Percentiles rank a stretch among this genome's conserved stretches.
Conservation (phyloP, 768 basidiomycete species). For the Chlorophyllum brunneum region DNA sequence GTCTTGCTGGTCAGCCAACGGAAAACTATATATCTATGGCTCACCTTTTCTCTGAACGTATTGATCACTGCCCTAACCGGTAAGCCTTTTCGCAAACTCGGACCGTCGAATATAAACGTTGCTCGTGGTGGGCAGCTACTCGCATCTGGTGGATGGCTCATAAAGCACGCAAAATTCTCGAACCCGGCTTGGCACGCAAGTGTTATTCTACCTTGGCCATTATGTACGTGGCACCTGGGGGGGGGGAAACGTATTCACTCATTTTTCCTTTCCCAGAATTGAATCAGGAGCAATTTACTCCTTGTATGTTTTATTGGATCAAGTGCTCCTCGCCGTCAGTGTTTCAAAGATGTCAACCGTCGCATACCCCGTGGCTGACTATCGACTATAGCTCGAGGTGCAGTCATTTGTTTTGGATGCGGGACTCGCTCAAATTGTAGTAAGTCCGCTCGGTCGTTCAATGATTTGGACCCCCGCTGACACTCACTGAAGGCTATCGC, state of each 20-base stretch:
- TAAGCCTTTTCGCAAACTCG: constrained; percentile 11
- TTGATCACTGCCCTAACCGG: constrained; percentile 31
- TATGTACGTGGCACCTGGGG: constrained; percentile 25
- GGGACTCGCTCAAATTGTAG: constrained; percentile 22
- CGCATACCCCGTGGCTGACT: background rate
- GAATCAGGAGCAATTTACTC: too few species aligned
- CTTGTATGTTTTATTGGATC: constrained; percentile 8
- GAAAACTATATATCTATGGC: constrained; percentile 28
- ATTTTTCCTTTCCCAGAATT: constrained; percentile 20
- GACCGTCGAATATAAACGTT: background rate
- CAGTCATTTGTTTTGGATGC: constrained; percentile 20
- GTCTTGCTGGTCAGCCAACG: constrained; percentile 6
- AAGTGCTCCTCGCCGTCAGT: background rate
- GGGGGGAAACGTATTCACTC: too few species aligned
- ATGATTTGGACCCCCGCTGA: background rate
- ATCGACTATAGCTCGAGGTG: background rate
- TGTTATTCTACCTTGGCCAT: constrained; percentile 32
- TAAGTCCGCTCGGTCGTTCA: background rate
- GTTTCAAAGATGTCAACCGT: background rate
- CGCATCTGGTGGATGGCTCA: constrained; percentile 32
- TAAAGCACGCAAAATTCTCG: constrained; percentile 23
- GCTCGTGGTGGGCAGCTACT: constrained; percentile 20
- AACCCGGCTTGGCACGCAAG: constrained; percentile 23
- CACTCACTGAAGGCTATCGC: background rate
- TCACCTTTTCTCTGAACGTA: constrained; percentile 31